These are phyloP conservation scores for Epichloe coenophiala DNA, from an alignment of 2,329 filamentous ascomycete genomes.

Conservation along the genomic window DNA sequence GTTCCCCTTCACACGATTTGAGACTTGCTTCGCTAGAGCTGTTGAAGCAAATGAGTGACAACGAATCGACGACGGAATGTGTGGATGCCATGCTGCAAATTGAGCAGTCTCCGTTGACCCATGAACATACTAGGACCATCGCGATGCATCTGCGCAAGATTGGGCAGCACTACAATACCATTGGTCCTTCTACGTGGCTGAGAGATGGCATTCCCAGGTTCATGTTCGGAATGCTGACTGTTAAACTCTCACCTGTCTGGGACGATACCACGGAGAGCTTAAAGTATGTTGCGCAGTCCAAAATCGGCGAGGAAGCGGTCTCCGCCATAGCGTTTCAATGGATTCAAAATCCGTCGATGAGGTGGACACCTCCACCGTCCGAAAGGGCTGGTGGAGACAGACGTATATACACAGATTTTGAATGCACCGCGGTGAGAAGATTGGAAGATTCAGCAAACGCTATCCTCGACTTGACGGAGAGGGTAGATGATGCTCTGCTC, in stretches of 20 bases:
- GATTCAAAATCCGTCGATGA: conserved; percentile 47
- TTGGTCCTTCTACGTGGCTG: conserved; percentile 50
- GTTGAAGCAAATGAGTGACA: conserved; percentile 41
- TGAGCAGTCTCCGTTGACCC: conserved; percentile 64
- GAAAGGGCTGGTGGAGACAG: conserved; percentile 22
- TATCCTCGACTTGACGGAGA: conserved; percentile 37
- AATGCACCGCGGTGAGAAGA: conserved; percentile 62
- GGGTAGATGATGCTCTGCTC: conserved; percentile 45
- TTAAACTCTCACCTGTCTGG: conserved; percentile 76
- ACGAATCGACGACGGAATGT: conserved; percentile 12
- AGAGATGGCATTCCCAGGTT: conserved; percentile 63
- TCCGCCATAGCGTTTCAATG: conserved; percentile 64
- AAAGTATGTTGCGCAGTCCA: conserved; percentile 57
- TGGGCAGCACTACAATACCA: conserved; percentile 45
- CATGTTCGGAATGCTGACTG: conserved; percentile 78
- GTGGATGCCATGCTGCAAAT: conserved; percentile 54
- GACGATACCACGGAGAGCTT: conserved; percentile 68
- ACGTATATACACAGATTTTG: conserved; percentile 55
- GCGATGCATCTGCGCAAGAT: conserved; percentile 80
- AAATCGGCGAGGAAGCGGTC: conserved; percentile 61
- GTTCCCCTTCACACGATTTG: conserved; percentile 60
- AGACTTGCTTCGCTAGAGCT: conserved; percentile 62
- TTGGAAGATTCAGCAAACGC: conserved; percentile 39
- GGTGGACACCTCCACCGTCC: conserved; percentile 32
- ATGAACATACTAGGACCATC: conserved; percentile 63